Conservation (phyloP, 306 rosid genomes). For the Cercis canadensis region DNA sequence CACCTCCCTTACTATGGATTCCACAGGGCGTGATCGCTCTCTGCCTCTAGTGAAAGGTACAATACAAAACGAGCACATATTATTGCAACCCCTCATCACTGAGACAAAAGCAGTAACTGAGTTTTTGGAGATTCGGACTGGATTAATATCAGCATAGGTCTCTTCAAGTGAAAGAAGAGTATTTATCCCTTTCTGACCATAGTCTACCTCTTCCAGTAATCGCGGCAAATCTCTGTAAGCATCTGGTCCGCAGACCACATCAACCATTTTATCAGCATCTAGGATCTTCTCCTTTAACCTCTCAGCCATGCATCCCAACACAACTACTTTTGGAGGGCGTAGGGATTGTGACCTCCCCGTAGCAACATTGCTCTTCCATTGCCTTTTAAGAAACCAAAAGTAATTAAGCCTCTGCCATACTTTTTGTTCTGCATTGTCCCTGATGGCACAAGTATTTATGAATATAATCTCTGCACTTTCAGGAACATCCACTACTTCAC, state of each 20-base stretch:
- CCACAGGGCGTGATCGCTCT: slow-evolving; percentile 92
- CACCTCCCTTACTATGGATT: slow-evolving; percentile 90
- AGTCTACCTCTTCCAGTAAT: slow-evolving; percentile 84
- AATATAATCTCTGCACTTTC: slow-evolving; percentile 95
- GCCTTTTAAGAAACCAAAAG: slow-evolving; percentile 97
- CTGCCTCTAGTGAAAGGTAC: slow-evolving; percentile 97
- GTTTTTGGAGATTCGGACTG: slow-evolving; percentile 85
- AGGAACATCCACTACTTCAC: slow-evolving; percentile 73
- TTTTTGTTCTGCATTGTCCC: slow-evolving; percentile 97
- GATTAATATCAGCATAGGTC: slow-evolving; percentile 94
- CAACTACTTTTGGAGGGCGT: slow-evolving; percentile 89
- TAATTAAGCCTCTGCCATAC: slow-evolving; percentile 99
- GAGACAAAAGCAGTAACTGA: slow-evolving; percentile 90
- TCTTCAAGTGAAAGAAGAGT: slow-evolving; percentile 97
- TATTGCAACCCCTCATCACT: slow-evolving; percentile 97
- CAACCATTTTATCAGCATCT: slow-evolving; percentile 96
- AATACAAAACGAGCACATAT: slow-evolving; percentile 97
- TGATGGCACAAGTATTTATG: slow-evolving; percentile 94
- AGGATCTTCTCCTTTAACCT: slow-evolving; percentile 94
- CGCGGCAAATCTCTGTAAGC: slow-evolving; percentile 93
- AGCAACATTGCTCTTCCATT: slow-evolving; percentile 87
- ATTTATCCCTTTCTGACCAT: slow-evolving; percentile 94
- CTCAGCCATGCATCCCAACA: slow-evolving; percentile 99
- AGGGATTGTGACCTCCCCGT: slow-evolving; percentile 75
- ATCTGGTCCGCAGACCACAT: slow-evolving; percentile 97